Percentiles rank a stretch among this genome's conserved stretches.
These are phyloP conservation scores for Rhytidhysteron rufulum DNA, from an alignment of 2,329 filamentous ascomycete species.

Conservation along the genomic window DNA sequence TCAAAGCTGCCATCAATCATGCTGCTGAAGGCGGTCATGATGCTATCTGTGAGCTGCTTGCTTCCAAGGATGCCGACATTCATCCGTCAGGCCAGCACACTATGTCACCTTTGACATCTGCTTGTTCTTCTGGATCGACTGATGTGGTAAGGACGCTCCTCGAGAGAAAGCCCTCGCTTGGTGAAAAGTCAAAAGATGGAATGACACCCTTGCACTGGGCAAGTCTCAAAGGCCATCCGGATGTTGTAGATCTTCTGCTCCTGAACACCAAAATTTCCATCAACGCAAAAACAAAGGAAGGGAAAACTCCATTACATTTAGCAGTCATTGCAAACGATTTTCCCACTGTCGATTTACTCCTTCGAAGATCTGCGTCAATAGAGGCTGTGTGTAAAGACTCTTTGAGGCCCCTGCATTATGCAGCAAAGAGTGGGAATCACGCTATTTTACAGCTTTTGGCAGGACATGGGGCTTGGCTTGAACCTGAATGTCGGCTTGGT, in stretches of 20 bases:
- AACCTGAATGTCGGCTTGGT: conserved; percentile 26
- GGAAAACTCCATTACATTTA: conserved; percentile 34
- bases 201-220: conserved; percentile 40
- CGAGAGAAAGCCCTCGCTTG: conserved; percentile 26
- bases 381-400: conserved; percentile 27
- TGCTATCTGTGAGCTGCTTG: conserved; percentile 22
- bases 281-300: conserved; percentile 21
- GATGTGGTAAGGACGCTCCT: conserved; percentile 26
- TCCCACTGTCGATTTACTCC: conserved; percentile 34
- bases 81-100: conserved; percentile 26
- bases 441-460: conserved; percentile 32
- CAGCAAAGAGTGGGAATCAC: conserved; percentile 26
- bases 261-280: conserved; percentile 25
- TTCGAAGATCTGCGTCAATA: conserved; percentile 28
- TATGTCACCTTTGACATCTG: conserved; percentile 36
- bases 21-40: conserved; percentile 29
- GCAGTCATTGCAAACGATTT: conserved; percentile 34
- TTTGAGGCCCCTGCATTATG: conserved; percentile 36
- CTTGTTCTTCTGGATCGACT: conserved; percentile 28
- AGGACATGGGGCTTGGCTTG: conserved; percentile 29
- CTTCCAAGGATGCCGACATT: conserved; percentile 29
- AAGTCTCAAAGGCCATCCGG: conserved; percentile 35
- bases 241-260: conserved; percentile 31
- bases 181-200: conserved; percentile 24
- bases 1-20: conserved; percentile 36